Conservation (phyloP, 768 basidiomycete species). For the Pisolithus tinctorius region DNA sequence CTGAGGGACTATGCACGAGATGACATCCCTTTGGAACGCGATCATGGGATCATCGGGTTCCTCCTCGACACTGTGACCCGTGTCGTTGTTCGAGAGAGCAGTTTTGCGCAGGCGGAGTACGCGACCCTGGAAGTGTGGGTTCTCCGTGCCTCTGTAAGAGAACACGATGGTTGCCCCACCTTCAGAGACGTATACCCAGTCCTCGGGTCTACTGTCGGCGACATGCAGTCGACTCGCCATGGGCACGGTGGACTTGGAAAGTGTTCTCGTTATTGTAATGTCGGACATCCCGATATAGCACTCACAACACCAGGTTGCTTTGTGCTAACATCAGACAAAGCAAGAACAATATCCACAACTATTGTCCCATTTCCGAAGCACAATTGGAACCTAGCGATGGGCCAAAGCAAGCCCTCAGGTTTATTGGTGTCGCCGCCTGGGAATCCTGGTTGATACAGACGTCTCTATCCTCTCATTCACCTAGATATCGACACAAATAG, state of each 20-base stretch:
- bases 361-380: too few relatives aligned
- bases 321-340: too few relatives aligned
- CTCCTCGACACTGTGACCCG: slow-evolving; percentile 23
- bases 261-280: neutral
- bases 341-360: too few relatives aligned
- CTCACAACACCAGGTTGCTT: too few relatives aligned
- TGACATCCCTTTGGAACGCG: slow-evolving; percentile 57
- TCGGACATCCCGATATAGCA: too few relatives aligned
- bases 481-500: too few relatives aligned
- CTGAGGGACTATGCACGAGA: slow-evolving; percentile 57
- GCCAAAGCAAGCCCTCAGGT: too few relatives aligned
- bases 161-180: slow-evolving; percentile 92
- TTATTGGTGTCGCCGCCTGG: too few relatives aligned
- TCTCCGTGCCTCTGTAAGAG: slow-evolving; percentile 58
- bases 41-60: slow-evolving; percentile 36
- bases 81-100: slow-evolving; percentile 11
- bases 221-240: slow-evolving; percentile 13
- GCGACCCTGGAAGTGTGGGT: slow-evolving; percentile 49
- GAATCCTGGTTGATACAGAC: too few relatives aligned
- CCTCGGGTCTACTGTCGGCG: slow-evolving; percentile 26
- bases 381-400: too few relatives aligned
- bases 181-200: slow-evolving; percentile 88
- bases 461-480: too few relatives aligned
- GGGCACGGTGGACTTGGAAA: neutral
- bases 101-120: slow-evolving; percentile 76